Conservation (phyloP, 2,329 filamentous ascomycete genomes). For the Colletotrichum agaves region DNA sequence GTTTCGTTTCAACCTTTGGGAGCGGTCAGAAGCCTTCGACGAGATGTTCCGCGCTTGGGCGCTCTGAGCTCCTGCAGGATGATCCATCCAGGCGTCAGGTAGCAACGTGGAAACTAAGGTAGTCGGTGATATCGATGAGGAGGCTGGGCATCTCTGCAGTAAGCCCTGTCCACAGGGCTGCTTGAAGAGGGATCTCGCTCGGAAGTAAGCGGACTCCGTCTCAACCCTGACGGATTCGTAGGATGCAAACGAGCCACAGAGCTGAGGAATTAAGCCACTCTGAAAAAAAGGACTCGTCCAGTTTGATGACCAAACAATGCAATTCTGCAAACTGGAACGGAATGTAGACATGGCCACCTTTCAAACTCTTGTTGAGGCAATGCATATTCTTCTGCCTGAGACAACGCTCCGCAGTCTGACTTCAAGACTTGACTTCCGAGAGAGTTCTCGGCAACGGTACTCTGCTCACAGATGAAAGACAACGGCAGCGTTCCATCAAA, state of each 20-base stretch:
- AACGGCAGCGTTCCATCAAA: not conserved
- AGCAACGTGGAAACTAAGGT: not conserved
- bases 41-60: not conserved
- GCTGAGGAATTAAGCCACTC: not conserved
- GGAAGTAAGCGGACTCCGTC: not conserved
- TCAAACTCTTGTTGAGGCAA: not conserved
- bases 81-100: not conserved
- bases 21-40: not conserved
- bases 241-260: not conserved
- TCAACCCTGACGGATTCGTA: not conserved
- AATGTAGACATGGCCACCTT: not conserved
- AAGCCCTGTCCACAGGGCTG: slow-evolving; percentile 1
- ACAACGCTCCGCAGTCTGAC: not conserved
- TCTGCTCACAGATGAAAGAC: not conserved
- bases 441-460: not conserved
- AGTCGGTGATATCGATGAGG: not conserved
- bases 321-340: too few relatives aligned
- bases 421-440: not conserved
- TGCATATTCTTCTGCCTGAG: not conserved
- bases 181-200: not conserved
- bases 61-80: not conserved
- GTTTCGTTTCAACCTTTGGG: not conserved
- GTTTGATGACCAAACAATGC: not conserved
- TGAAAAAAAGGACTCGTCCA: not conserved
- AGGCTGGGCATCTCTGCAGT: not conserved